phyloP scores from a whole-genome alignment of 345 rosid species.

The Acer saccharum region DNA sequence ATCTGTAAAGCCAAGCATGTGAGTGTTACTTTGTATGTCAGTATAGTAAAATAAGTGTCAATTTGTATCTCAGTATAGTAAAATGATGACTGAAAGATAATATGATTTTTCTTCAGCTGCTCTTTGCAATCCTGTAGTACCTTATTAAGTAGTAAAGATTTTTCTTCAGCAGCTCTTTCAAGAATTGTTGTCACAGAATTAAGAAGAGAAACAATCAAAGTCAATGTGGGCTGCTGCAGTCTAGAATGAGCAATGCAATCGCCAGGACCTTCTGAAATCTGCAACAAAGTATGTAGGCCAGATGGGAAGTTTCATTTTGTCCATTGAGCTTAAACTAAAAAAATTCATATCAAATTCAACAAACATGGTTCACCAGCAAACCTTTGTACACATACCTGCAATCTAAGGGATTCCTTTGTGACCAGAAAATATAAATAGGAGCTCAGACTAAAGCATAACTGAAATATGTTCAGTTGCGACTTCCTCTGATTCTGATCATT shows the following conservation, averaged over 20 bases:
- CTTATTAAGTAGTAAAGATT: constrained; percentile 78
- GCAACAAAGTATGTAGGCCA: constrained; percentile 24
- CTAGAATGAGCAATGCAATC: constrained; percentile 46
- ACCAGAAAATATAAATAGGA: constrained; percentile 82
- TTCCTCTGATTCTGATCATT: constrained; percentile 54
- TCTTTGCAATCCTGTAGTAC: constrained; percentile 31
- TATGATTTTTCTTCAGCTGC: not conserved
- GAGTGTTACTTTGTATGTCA: not conserved
- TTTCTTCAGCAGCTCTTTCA: constrained; percentile 89
- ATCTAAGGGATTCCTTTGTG: constrained; percentile 71
- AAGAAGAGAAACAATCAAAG: constrained; percentile 62
- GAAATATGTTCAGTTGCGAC: constrained; percentile 57
- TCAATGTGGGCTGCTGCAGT: constrained; percentile 72
- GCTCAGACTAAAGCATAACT: constrained; percentile 72
- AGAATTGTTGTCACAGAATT: constrained; percentile 62
- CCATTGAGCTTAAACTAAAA: not conserved
- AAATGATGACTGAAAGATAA: not conserved
- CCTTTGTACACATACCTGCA: constrained; percentile 55
- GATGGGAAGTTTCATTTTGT: not conserved
- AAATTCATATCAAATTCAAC: not conserved
- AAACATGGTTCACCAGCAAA: constrained; percentile 1
- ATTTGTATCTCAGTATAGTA: not conserved
- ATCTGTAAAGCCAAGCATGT: constrained; percentile 49
- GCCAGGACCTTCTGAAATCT: constrained; percentile 56
- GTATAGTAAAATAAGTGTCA: not conserved